These are phyloP conservation scores for Stemphylium lycopersici DNA, from an alignment of 2,329 filamentous ascomycete genomes.

Conservation along the genomic window DNA sequence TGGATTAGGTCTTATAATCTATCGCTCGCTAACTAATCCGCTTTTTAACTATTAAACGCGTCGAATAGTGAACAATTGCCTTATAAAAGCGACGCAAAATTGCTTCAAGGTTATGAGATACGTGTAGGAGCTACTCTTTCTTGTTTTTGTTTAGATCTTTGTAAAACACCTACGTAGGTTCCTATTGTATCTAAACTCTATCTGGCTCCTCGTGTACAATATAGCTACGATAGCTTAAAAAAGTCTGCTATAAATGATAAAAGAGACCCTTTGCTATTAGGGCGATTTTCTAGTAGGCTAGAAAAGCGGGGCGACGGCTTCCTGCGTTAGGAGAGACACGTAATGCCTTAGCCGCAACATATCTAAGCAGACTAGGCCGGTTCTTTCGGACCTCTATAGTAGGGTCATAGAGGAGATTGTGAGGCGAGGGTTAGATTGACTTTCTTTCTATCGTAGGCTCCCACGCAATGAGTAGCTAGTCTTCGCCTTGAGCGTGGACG, in stretches of 20 bases:
- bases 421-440: slow-evolving; percentile 1
- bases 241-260: slow-evolving; percentile 10
- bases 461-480: slow-evolving; percentile 15
- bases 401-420: not conserved
- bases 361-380: slow-evolving; percentile 13
- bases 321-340: not conserved
- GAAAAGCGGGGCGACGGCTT: slow-evolving; percentile 11
- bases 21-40: slow-evolving; percentile 1
- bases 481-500: slow-evolving; percentile 6
- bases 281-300: slow-evolving; percentile 17
- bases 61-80: slow-evolving; percentile 13
- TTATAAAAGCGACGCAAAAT: slow-evolving; percentile 14
- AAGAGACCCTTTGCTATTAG: slow-evolving; percentile 13
- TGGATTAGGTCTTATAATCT: not conserved
- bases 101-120: slow-evolving; percentile 5
- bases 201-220: slow-evolving; percentile 11
- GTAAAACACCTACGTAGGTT: slow-evolving; percentile 20
- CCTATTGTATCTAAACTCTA: slow-evolving; percentile 18
- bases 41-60: slow-evolving; percentile 3
- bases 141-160: slow-evolving; percentile 10
- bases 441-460: slow-evolving; percentile 13
- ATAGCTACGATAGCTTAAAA: slow-evolving; percentile 8
- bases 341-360: slow-evolving; percentile 11
- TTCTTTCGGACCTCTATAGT: slow-evolving; percentile 6
- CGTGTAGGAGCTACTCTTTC: slow-evolving; percentile 2